Evolutionary conservation across 305 asterid genomes (phyloP).

Genomic region (Andrographis paniculata): DNA sequence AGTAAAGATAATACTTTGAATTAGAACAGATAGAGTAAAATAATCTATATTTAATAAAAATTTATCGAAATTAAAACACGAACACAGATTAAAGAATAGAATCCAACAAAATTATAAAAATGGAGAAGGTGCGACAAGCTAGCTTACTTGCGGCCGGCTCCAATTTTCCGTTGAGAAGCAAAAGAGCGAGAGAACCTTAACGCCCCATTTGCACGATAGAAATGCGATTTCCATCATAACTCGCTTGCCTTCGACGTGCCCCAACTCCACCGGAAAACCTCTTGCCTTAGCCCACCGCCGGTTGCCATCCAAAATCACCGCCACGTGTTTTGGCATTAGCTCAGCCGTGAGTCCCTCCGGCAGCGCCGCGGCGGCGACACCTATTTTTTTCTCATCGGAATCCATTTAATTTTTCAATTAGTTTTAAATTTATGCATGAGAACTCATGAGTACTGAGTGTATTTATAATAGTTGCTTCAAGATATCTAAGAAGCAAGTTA

Average conservation of each 20-base stretch:
- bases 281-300: conserved; percentile 7
- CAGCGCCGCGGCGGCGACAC: too few relatives aligned
- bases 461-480: too few relatives aligned
- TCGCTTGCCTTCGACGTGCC: conserved; percentile 34
- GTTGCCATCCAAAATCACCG: conserved; percentile 5
- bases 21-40: too few relatives aligned
- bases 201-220: conserved; percentile 34
- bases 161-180: conserved; percentile 52
- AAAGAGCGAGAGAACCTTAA: conserved; percentile 40
- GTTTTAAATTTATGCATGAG: too few relatives aligned
- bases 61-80: too few relatives aligned
- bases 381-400: too few relatives aligned
- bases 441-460: too few relatives aligned
- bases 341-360: background rate
- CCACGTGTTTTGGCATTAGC: conserved; percentile 3
- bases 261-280: conserved; percentile 17
- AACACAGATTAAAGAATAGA: background rate
- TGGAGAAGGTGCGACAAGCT: background rate
- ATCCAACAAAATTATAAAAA: background rate
- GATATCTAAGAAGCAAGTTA: too few relatives aligned
- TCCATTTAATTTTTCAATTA: too few relatives aligned
- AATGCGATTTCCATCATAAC: conserved; percentile 25
- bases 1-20: too few relatives aligned
- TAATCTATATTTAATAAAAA: too few relatives aligned
- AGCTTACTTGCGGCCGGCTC: conserved; percentile 40